Evolutionary conservation across 441 rosid species (phyloP), one percentile per base, ranked within the genome.

Genomic region (Codiaeum variegatum): DNA sequence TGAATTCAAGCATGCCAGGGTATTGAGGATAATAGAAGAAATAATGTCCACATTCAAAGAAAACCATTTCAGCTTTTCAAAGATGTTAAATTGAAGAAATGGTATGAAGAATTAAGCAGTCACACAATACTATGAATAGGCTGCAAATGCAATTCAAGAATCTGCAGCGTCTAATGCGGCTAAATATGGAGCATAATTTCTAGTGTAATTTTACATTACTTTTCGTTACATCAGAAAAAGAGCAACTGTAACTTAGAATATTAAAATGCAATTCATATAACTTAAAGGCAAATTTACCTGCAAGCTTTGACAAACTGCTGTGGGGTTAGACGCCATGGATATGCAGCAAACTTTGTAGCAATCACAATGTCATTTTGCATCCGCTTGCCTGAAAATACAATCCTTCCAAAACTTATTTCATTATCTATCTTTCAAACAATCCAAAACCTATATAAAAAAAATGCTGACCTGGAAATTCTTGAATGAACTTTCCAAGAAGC

Each of bases 251-350:
- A 40, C 44, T 40, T 40, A 0, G 44, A 40, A 40, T 11, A 13
- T 40, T 40, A 40, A 40, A 1, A 40, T 9, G 13, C 44, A 40
- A 9, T 9, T 40, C 44, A 62, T 13, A 56, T 31, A 28, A 55
- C 71, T 34, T 6, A 1, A 19, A 58, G 55, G n/a, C 47, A 62
- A 21, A 26, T 29, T 32, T 80, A 93, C 97, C 84, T 85, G 98
- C 97, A 94, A 21, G 98, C 98, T 34, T 90, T 82, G 19, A 90
- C 97, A 72, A 94, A 92, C 83, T 89, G 98, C 67, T 91, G 90
- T 0, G 97, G 87, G 10, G 97, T 90, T 71, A 92, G 81, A 58
- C 98, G 85, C 98, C 95, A 94, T 62, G 97, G 95, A 78, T 94
- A 92, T 56, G 97, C 95, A 18, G 96, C 97, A 80, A 94, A 92